A percentile compares a stretch with the other conserved stretches of the same genome.
phyloP scores from a whole-genome alignment of 805 yeast genomes.

The Candida maltosa region DNA sequence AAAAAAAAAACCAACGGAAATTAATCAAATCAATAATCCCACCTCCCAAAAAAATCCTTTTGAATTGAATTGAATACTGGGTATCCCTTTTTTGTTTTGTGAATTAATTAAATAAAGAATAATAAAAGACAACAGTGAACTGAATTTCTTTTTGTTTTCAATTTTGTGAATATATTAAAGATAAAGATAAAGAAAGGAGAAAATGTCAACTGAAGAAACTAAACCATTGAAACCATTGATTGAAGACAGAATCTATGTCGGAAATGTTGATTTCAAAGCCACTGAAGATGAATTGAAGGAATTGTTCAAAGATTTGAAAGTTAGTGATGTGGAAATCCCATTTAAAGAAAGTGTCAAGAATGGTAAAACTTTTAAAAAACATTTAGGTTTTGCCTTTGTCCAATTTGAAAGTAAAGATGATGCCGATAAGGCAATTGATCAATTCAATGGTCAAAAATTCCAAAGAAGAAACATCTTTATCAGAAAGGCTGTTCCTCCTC shows the following conservation, averaged over 20 bases:
- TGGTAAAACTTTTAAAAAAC: constrained; percentile 37
- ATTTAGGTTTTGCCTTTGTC: constrained; percentile 60
- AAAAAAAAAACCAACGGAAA: too few species aligned
- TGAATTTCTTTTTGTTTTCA: too few species aligned
- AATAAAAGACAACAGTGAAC: too few species aligned
- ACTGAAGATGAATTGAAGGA: constrained; percentile 43
- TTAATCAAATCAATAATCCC: too few species aligned
- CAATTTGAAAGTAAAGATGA: constrained; percentile 44
- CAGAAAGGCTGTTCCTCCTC: constrained; percentile 52
- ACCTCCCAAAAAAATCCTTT: too few species aligned
- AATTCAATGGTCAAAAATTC: constrained; percentile 40
- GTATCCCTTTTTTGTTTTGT: too few species aligned
- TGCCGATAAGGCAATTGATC: constrained; percentile 43
- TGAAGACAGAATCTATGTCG: constrained; percentile 44
- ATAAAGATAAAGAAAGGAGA: background rate
- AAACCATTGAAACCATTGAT: constrained; percentile 22
- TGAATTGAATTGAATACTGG: too few species aligned
- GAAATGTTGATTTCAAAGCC: constrained; percentile 41
- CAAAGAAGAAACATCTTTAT: constrained; percentile 48
- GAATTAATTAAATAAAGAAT: too few species aligned
- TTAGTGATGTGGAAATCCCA: constrained; percentile 51
- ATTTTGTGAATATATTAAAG: too few species aligned
- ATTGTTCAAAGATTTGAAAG: constrained; percentile 46
- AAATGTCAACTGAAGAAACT: constrained; percentile 6
- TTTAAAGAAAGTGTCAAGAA: constrained; percentile 32